phyloP scores from a whole-genome alignment of 179 eudicot genomes.

The Monotropa hypopitys region DNA sequence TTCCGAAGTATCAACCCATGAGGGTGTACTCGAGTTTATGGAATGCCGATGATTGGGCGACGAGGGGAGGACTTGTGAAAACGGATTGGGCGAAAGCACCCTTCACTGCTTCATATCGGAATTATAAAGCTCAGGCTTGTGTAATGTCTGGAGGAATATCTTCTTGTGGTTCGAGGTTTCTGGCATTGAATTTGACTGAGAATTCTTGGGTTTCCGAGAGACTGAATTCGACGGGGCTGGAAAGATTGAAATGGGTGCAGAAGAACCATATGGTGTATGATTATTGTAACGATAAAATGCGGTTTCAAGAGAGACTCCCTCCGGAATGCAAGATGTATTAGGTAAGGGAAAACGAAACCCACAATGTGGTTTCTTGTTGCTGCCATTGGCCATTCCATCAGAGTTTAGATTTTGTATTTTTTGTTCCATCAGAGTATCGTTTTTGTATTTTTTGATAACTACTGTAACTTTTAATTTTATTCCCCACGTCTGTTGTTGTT shows the following conservation, averaged over 20 bases:
- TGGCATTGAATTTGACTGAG: background rate
- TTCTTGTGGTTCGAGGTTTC: background rate
- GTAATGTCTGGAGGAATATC: background rate
- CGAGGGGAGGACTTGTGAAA: slow-evolving; percentile 5
- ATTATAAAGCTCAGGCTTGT: slow-evolving; percentile 3
- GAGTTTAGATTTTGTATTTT: too few species aligned
- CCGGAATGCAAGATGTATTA: slow-evolving; percentile 6
- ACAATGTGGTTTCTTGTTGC: background rate
- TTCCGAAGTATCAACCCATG: slow-evolving; percentile 36
- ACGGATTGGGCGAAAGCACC: slow-evolving; percentile 8
- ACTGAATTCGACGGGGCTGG: background rate
- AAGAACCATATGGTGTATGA: slow-evolving; percentile 8
- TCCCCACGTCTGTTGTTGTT: too few species aligned
- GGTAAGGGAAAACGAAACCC: background rate
- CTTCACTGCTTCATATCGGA: background rate
- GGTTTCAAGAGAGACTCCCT: slow-evolving; percentile 9
- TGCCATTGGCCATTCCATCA: background rate
- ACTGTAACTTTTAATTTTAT: too few species aligned
- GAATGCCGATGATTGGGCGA: slow-evolving; percentile 32
- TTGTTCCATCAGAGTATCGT: too few species aligned
- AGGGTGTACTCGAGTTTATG: slow-evolving; percentile 37
- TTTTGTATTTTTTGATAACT: too few species aligned
- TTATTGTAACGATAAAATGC: slow-evolving; percentile 7
- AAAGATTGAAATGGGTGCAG: slow-evolving; percentile 10
- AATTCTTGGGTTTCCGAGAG: background rate